Evolutionary conservation across 176 grass and related monocot genomes (phyloP), one percentile per base, ranked within the genome.

Genomic region (Eleusine coracana): DNA sequence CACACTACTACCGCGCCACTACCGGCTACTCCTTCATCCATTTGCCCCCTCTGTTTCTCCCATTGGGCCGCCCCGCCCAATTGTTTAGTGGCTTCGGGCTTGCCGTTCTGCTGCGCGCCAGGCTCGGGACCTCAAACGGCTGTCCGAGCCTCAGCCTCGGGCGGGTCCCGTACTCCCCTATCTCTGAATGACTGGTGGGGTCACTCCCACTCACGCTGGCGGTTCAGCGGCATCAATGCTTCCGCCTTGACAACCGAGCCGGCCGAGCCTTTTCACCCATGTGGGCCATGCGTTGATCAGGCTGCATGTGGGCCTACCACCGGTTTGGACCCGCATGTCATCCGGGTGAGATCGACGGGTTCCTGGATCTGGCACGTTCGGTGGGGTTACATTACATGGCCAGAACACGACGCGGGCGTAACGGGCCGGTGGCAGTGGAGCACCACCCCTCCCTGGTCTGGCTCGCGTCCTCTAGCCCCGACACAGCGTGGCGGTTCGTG

Each of bases 61-160:
- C 18, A 7, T 20, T 20, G 16, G 4, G 16, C 18, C 17, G 18
- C 45, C 12, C 66, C 40, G 42, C 61, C 17, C 56, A 58, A 27
- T 37, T 83, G 28, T 90, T 86, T 78, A 56, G 12, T 61, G 77
- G 64, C 66, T 54, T 46, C 67, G 20, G 50, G 59, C 5, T 68
- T 52, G 48, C 45, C 14, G 46, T 12, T 40, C 42, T 41, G 5
- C 69, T 31, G 49, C 39, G 67, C 39, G 37, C 52, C 25, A 78
- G 91, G 55, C 66, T 79, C 83, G 92, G 92, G 83, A 23, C 0
- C 16, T 5, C 73, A 92, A 94, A 94, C 92, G 92, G 92, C 89
- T 92, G 89, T 94, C 87, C 92, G 89, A 87, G 13, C 89, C 89
- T 89, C 46, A 85, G 92, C 77, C 74, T 92, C 40, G 89, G 89